Percentiles rank a stretch among this genome's conserved stretches.
Conservation (phyloP, 2,329 filamentous ascomycete species). For the Magnaporthiopsis poae region DNA sequence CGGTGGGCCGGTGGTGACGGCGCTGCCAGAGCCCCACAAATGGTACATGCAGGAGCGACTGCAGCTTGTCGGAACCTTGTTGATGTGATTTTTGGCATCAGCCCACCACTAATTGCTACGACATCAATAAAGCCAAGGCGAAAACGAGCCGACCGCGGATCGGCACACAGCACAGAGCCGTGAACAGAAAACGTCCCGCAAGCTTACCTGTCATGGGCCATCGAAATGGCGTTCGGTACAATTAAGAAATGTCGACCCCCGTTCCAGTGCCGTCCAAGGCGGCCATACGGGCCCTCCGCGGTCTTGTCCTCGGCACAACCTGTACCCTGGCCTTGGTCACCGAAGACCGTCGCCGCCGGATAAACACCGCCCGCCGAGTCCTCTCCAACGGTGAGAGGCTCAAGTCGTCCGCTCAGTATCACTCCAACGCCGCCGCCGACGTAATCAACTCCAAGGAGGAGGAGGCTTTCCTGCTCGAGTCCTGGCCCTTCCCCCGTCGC, state of each 20-base stretch:
- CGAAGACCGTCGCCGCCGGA: slow-evolving; percentile 35
- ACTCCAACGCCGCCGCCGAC: slow-evolving; percentile 20
- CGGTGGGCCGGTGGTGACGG: not conserved
- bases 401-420: slow-evolving; percentile 29
- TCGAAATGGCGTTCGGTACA: slow-evolving; percentile 6
- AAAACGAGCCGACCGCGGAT: not conserved
- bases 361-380: slow-evolving; percentile 28
- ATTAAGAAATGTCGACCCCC: slow-evolving; percentile 22
- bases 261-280: slow-evolving; percentile 35
- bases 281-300: slow-evolving; percentile 33
- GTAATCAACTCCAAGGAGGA: slow-evolving; percentile 18
- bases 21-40: not conserved
- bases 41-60: not conserved
- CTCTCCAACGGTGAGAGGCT: slow-evolving; percentile 31
- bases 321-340: slow-evolving; percentile 33
- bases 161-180: not conserved
- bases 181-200: not conserved
- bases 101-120: slow-evolving; percentile 3
- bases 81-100: not conserved
- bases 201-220: not conserved
- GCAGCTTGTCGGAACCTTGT: not conserved
- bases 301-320: slow-evolving; percentile 35
- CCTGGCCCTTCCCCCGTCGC: not conserved
- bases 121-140: not conserved
- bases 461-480: slow-evolving; percentile 9